Base-by-base conservation (phyloP, 345 rosid species). In the Cochlearia excelsa region DNA sequence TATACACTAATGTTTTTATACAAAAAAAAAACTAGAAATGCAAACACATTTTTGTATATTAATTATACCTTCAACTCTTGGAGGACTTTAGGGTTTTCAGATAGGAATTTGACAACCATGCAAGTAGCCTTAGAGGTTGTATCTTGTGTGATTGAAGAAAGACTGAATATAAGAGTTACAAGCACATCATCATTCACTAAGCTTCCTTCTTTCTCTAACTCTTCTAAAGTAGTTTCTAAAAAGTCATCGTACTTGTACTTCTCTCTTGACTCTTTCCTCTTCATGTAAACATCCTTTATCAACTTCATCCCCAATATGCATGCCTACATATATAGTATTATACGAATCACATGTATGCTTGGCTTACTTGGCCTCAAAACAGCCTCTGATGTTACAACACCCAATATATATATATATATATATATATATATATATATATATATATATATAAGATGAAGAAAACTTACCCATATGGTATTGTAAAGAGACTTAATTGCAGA, bases 61-160 rank as follows among this genome's bases (percentile, higher is more conserved):
- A n/a, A n/a, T n/a, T n/a, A n/a, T 37, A 70, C 78, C 68, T 59
- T 62, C 3, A 77, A 41, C 52, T 69, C 61, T 9, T 37, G 58
- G 2, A 72, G 38, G 39, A 59, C 79, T 16, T 65, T 9, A 0
- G 77, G 81, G 62, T 77, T 57, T 9, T 72, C 75, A 0, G 51
- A 37, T 9, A 80, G 2, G 31, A 65, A 62, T 37, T 74, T 77
- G 1, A 71, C 51, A 5, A 58, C 71, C 39, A 77, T 26, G 3
- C 77, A 51, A 9, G 26, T 33, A 6, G 79, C 62, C 11, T 55
- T 34, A 49, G 81, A 74, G 34, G 59, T 67, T 9, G 72, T 60
- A 56, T 77, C 84, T 28, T 58, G 69, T 23, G 64, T 38, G 0
- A 67, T 64, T 39, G 58, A 46, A 0, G 60, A 56, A 59, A 77